Evolutionary conservation across 768 basidiomycete genomes (phyloP).

Genomic region (Mycena vitilis): DNA sequence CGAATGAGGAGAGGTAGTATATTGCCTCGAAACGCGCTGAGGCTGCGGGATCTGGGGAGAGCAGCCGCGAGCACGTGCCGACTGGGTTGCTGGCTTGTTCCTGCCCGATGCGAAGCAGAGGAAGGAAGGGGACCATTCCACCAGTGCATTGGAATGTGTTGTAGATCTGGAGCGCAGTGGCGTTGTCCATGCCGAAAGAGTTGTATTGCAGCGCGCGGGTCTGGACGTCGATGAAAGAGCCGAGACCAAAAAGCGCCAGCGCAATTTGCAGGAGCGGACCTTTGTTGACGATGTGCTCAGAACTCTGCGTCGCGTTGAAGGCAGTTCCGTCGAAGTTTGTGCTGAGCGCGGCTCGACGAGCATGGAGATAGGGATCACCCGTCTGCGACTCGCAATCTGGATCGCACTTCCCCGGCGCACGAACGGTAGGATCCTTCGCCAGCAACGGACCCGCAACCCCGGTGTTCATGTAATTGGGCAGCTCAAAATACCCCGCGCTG

Average conservation of each 20-base stretch:
- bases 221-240: conserved; percentile 1
- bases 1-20: conserved; percentile 2
- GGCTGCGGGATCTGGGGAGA: background rate
- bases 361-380: background rate
- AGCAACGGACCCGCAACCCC: conserved; percentile 3
- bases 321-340: conserved; percentile 4
- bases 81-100: conserved; percentile 2
- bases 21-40: conserved; percentile 1
- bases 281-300: background rate
- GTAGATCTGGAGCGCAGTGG: background rate
- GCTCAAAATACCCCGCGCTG: conserved; percentile 5
- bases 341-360: conserved; percentile 3
- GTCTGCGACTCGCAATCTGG: conserved; percentile 3
- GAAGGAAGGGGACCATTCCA: conserved; percentile 1
- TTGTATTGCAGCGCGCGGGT: conserved; percentile 3
- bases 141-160: background rate
- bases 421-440: conserved; percentile 1
- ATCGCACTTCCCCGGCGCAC: conserved; percentile 9
- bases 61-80: background rate
- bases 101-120: background rate
- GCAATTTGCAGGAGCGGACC: conserved; percentile 6
- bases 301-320: conserved; percentile 1
- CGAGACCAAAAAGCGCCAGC: conserved; percentile 4
- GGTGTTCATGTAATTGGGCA: conserved; percentile 6
- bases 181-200: conserved; percentile 3